Conservation (phyloP, 78 protist species). For the Diacronema lutheri region DNA sequence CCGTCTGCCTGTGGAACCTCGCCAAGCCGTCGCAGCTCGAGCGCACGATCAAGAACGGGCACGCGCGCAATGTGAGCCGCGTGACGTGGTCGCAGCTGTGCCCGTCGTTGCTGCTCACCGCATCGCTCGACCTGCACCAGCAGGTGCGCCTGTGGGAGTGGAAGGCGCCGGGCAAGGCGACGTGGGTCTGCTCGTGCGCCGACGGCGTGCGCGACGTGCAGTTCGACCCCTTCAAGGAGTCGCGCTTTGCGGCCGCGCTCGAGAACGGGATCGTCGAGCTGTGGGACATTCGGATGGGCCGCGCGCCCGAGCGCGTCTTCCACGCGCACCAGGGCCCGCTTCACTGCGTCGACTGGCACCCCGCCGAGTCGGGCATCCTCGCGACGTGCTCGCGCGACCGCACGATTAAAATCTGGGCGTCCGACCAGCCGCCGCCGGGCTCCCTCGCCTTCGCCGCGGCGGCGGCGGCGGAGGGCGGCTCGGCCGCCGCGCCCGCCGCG, state of each 20-base stretch:
- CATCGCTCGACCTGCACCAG: constrained; percentile 52
- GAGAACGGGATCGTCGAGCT: constrained; percentile 71
- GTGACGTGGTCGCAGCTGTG: constrained; percentile 49
- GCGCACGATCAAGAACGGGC: constrained; percentile 49
- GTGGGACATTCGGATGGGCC: constrained; percentile 7
- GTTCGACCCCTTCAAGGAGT: constrained; percentile 45
- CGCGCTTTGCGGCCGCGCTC: constrained; percentile 65
- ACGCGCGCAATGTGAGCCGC: constrained; percentile 57
- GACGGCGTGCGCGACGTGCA: constrained; percentile 66
- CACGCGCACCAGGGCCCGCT: too few relatives aligned
- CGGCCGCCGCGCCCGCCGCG: too few relatives aligned
- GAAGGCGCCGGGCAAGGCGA: neutral
- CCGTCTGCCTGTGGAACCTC: constrained; percentile 68
- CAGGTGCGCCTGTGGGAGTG: constrained; percentile 26
- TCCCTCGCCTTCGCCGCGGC: too few relatives aligned
- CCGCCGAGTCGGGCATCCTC: too few relatives aligned
- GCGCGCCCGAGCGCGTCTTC: too few relatives aligned
- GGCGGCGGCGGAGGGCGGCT: too few relatives aligned
- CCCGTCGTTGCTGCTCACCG: constrained; percentile 39
- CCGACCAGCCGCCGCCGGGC: too few relatives aligned
- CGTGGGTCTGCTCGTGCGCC: too few relatives aligned
- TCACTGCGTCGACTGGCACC: too few relatives aligned
- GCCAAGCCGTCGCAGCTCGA: constrained; percentile 34
- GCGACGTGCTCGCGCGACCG: too few relatives aligned
- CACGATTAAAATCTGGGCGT: too few relatives aligned